Conservation (phyloP, 148 eudicot genomes). For the Polygonum aviculare region DNA sequence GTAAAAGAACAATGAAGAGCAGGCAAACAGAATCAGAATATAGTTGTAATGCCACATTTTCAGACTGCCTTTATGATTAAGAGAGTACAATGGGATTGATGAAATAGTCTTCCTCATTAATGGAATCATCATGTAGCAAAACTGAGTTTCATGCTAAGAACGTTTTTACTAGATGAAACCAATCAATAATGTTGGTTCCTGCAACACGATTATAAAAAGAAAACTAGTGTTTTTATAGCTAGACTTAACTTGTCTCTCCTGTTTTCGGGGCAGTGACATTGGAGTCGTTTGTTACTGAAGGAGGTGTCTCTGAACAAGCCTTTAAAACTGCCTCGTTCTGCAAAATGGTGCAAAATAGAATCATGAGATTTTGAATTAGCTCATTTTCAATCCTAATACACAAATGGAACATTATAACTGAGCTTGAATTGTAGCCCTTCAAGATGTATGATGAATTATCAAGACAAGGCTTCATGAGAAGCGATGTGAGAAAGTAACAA, state of each 20-base stretch:
- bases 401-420: neutral
- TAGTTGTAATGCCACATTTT: neutral
- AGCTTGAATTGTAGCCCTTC: neutral
- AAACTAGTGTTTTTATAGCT: neutral
- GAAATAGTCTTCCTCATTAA: neutral
- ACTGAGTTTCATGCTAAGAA: neutral
- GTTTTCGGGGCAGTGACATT: conserved; percentile 11
- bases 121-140: neutral
- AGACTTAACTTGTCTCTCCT: conserved; percentile 7
- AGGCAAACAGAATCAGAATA: neutral
- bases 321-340: conserved; percentile 73
- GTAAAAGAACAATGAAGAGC: neutral
- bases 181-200: neutral
- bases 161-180: neutral
- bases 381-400: neutral
- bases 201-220: neutral
- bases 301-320: conserved; percentile 54
- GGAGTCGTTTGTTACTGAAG: conserved; percentile 18
- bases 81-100: neutral
- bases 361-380: neutral
- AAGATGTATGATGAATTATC: neutral
- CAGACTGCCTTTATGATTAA: neutral
- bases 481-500: neutral
- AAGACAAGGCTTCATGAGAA: neutral
- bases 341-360: neutral